Conservation (phyloP, 768 basidiomycete species). For the Brasilioporus rufonigricans region DNA sequence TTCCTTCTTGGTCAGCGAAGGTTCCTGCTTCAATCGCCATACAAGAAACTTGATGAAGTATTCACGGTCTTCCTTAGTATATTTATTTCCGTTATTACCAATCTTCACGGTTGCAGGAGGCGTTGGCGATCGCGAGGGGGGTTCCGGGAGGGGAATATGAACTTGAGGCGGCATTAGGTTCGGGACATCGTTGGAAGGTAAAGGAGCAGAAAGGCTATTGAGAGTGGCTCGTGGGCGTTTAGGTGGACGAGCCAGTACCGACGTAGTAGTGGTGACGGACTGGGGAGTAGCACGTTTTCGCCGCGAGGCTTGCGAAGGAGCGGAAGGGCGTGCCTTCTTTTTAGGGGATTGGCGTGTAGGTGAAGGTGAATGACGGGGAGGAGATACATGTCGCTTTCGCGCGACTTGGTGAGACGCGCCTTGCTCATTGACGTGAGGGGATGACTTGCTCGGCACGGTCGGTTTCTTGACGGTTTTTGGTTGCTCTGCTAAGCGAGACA, state of each 20-base stretch:
- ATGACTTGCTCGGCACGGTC: conserved; percentile 10
- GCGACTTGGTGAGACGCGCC: conserved; percentile 26
- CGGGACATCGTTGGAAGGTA: conserved; percentile 34
- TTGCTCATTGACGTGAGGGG: conserved; percentile 7
- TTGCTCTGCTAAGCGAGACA: conserved; percentile 24
- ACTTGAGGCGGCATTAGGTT: conserved; percentile 61
- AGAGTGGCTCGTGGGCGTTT: conserved; percentile 43
- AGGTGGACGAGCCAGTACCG: conserved; percentile 23
- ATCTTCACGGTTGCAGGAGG: conserved; percentile 54
- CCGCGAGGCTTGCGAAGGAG: conserved; percentile 25
- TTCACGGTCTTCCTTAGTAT: conserved; percentile 62
- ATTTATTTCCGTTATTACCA: conserved; percentile 54
- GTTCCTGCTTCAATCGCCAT: conserved; percentile 58
- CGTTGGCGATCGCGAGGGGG: conserved; percentile 67
- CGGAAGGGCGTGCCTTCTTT: conserved; percentile 20
- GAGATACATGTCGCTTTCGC: conserved; percentile 36
- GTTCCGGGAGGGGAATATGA: conserved; percentile 55
- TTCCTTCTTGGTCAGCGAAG: conserved; percentile 50
- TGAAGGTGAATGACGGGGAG: conserved; percentile 10
- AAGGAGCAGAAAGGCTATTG: conserved; percentile 56
- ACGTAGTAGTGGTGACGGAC: conserved; percentile 17
- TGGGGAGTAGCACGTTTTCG: conserved; percentile 23
- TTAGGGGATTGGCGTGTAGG: conserved; percentile 28
- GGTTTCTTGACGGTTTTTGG: conserved; percentile 34
- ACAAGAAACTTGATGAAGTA: conserved; percentile 66